Evolutionary conservation across 306 rosid species (phyloP).

Genomic region (Corylus americana): DNA sequence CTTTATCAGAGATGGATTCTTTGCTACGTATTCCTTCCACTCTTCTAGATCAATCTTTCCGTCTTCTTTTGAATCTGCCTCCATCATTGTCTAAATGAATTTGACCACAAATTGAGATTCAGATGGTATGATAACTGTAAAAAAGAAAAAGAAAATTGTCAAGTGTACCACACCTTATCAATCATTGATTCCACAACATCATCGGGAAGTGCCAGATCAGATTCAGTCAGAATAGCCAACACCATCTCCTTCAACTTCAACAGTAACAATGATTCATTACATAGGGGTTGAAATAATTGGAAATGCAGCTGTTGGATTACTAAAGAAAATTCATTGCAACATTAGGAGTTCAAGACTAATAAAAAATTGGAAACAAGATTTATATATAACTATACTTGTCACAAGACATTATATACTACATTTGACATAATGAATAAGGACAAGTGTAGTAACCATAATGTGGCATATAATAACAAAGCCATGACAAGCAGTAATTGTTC

Average conservation of each 20-base stretch:
- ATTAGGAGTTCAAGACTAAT: not conserved
- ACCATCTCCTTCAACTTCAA: conserved; percentile 82
- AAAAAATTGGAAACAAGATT: not conserved
- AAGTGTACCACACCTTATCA: conserved; percentile 49
- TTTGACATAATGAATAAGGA: not conserved
- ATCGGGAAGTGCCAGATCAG: conserved; percentile 50
- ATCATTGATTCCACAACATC: conserved; percentile 58
- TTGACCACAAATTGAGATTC: not conserved
- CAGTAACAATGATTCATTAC: not conserved
- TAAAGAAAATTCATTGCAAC: not conserved
- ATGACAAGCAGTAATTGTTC: not conserved
- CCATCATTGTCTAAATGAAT: conserved; percentile 50
- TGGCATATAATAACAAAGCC: not conserved
- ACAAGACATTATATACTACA: not conserved
- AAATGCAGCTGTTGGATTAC: not conserved
- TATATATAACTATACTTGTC: not conserved
- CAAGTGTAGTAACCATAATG: not conserved
- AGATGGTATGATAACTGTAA: conserved; percentile 1
- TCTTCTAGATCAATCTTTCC: conserved; percentile 71
- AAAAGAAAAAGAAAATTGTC: not conserved
- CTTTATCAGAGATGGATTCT: conserved; percentile 61
- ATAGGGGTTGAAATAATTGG: not conserved
- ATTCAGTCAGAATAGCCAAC: conserved; percentile 58
- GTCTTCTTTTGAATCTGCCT: conserved; percentile 67
- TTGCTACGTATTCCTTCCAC: conserved; percentile 58